Conservation (phyloP, 176 grass and related monocot species). For the Hordeum vulgare region DNA sequence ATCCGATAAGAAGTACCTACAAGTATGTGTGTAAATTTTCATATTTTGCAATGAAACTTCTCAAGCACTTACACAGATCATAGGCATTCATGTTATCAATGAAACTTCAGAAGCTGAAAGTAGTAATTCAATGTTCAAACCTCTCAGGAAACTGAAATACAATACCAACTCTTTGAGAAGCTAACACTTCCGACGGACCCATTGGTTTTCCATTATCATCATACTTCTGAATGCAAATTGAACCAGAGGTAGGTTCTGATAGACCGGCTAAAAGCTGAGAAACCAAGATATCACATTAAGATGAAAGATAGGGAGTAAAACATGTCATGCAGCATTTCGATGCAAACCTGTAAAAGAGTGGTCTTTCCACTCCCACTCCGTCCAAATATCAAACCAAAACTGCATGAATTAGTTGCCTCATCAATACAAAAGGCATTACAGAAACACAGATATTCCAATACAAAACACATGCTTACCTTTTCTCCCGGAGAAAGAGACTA, state of each 20-base stretch:
- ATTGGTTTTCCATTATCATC: conserved; percentile 40
- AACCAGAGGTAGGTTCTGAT: conserved; percentile 55
- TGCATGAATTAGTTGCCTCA: conserved; percentile 22
- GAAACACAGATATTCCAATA: not conserved
- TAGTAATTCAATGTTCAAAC: conserved; percentile 34
- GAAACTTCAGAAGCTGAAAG: not conserved
- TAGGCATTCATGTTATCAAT: not conserved
- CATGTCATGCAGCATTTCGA: not conserved
- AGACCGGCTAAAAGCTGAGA: conserved; percentile 79
- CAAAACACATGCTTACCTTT: conserved; percentile 36
- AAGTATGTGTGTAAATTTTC: not conserved
- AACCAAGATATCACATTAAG: conserved; percentile 6
- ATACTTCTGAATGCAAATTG: conserved; percentile 61
- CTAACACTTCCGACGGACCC: conserved; percentile 39
- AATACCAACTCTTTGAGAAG: conserved; percentile 68
- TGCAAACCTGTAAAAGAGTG: conserved; percentile 81
- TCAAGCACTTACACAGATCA: not conserved
- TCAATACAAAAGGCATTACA: not conserved
- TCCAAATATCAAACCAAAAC: conserved; percentile 97
- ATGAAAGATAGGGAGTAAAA: not conserved
- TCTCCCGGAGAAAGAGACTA: conserved; percentile 60
- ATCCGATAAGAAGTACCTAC: conserved; percentile 85
- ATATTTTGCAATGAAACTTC: not conserved
- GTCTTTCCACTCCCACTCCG: conserved; percentile 82
- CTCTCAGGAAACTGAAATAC: conserved; percentile 98